phyloP scores from a whole-genome alignment of 495 filamentous ascomycete species.

The Aspergillus wentii region DNA sequence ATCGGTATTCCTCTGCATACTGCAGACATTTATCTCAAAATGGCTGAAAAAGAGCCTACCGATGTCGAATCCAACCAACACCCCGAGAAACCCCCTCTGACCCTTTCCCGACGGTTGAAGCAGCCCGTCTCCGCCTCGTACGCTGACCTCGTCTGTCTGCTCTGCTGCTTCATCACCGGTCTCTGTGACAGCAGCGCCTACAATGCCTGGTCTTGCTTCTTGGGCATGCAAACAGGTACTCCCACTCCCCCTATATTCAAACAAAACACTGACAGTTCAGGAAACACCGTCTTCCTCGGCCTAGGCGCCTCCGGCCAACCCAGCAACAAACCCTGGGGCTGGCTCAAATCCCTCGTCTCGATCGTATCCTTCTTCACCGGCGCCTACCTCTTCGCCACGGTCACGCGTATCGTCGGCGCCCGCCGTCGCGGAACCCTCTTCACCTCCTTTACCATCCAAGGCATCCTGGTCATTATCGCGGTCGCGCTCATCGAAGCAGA shows the following conservation, averaged over 20 bases:
- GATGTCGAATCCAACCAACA: conserved; percentile 22
- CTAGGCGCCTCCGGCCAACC: conserved; percentile 53
- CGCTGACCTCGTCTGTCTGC: conserved; percentile 49
- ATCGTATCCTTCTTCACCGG: conserved; percentile 53
- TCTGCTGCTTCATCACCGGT: conserved; percentile 53
- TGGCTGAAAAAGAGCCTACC: too few species aligned
- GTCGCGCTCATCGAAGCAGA: conserved; percentile 30
- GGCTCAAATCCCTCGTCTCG: conserved; percentile 60
- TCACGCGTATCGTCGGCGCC: conserved; percentile 29
- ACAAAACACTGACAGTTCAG: conserved; percentile 16
- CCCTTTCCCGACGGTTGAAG: conserved; percentile 21
- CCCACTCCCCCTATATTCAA: neutral
- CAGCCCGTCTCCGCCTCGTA: conserved; percentile 34
- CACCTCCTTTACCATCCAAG: conserved; percentile 54
- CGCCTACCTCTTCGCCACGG: conserved; percentile 40
- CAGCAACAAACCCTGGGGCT: conserved; percentile 48
- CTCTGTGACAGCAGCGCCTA: conserved; percentile 58
- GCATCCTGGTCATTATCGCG: conserved; percentile 46
- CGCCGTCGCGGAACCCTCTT: conserved; percentile 49
- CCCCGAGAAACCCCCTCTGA: conserved; percentile 10
- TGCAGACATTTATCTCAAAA: too few species aligned
- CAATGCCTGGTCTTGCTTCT: conserved; percentile 58
- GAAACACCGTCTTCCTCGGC: conserved; percentile 64
- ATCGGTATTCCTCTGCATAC: too few species aligned
- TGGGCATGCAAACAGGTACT: conserved; percentile 60